Percentiles rank a stretch among this genome's conserved stretches.
Evolutionary conservation across 2,329 filamentous ascomycete species (phyloP).

Genomic region (Parastagonospora avenae): DNA sequence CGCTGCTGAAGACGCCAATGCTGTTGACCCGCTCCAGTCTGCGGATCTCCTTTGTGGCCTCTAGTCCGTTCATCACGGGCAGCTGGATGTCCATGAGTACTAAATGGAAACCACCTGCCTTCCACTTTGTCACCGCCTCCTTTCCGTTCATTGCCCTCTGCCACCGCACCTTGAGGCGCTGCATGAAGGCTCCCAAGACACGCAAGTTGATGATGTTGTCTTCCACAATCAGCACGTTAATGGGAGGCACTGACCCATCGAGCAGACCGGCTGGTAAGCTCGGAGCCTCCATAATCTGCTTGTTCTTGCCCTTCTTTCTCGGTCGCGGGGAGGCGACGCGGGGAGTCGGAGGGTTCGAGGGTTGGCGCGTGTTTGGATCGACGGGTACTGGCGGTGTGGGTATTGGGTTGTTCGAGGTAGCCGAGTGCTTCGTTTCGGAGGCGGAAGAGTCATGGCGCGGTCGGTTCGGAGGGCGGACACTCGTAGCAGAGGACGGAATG

Average conservation of each 20-base stretch:
- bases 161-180: constrained; percentile 93
- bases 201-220: constrained; percentile 98
- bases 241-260: constrained; percentile 85
- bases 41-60: constrained; percentile 93
- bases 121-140: constrained; percentile 93
- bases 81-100: constrained; percentile 99
- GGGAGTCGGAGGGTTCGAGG: constrained; percentile 55
- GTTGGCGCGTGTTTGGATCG: constrained; percentile 49
- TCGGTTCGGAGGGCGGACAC: constrained; percentile 31
- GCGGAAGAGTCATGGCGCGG: constrained; percentile 50
- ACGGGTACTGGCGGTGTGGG: constrained; percentile 58
- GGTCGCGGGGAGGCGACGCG: constrained; percentile 57
- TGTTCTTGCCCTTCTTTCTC: constrained; percentile 48
- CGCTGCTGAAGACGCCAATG: constrained; percentile 81
- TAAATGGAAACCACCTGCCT: constrained; percentile 87
- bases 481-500: constrained; percentile 49
- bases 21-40: constrained; percentile 87
- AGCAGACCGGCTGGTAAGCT: constrained; percentile 64
- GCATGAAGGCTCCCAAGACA: constrained; percentile 93
- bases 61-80: constrained; percentile 92
- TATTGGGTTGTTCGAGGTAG: constrained; percentile 56
- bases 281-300: constrained; percentile 43
- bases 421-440: constrained; percentile 50
- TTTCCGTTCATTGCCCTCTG: constrained; percentile 95
- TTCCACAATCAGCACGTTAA: constrained; percentile 96